These are phyloP conservation scores for Xerophyta viscosa DNA, from an alignment of 106 monocot species.

Conservation along the genomic window DNA sequence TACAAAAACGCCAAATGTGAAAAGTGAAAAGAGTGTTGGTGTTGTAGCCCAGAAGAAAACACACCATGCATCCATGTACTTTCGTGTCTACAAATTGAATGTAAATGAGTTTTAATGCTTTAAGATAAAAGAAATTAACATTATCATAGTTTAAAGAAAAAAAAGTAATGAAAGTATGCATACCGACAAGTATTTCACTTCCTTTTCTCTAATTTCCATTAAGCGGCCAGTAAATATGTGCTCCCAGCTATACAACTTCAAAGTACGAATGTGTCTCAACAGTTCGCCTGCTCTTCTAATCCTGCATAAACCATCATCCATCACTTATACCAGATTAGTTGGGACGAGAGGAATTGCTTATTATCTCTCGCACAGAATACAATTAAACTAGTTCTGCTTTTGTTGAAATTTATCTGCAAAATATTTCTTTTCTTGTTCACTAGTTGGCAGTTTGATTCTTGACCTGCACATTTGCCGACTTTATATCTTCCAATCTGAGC, in stretches of 20 bases:
- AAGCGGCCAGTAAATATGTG: conserved; percentile 51
- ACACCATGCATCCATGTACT: conserved; percentile 99
- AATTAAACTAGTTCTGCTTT: no score
- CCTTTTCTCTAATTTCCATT: conserved; percentile 63
- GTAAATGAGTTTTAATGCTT: no score
- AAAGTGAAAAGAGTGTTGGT: conserved; percentile 88
- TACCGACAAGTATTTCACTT: conserved; percentile 94
- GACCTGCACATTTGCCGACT: no score
- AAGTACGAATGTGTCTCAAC: conserved; percentile 62
- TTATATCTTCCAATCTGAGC: no score
- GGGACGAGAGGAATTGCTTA: no score
- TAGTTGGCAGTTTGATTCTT: no score
- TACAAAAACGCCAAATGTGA: conserved; percentile 82
- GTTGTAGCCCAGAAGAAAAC: conserved; percentile 99
- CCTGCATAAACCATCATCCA: conserved; percentile 31
- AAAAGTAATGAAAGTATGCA: no score
- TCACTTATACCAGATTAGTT: no score
- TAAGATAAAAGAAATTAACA: no score
- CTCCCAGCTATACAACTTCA: conserved; percentile 97
- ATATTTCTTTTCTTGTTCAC: no score
- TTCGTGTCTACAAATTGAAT: conserved; percentile 45
- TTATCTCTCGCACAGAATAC: no score
- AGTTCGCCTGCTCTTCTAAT: conserved; percentile 84
- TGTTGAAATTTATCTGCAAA: no score
- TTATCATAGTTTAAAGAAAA: not conserved